A percentile compares a stretch with the other conserved stretches of the same genome.
phyloP scores from a whole-genome alignment of 495 filamentous ascomycete species.

The Aspergillus avenaceus region DNA sequence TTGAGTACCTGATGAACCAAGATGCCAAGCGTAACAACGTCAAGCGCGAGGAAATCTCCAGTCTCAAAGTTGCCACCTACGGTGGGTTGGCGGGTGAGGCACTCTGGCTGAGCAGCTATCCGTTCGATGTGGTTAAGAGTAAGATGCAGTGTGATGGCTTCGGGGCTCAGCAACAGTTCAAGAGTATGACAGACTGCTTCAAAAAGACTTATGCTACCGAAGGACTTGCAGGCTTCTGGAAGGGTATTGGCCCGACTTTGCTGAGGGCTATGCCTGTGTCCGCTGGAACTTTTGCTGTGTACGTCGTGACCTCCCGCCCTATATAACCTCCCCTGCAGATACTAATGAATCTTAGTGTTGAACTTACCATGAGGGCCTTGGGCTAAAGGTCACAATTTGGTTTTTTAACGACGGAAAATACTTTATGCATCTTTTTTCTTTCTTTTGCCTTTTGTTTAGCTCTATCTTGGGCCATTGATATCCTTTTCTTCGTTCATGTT shows the following conservation, averaged over 20 bases:
- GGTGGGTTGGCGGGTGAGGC: slow-evolving; percentile 92
- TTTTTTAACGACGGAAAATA: too few relatives aligned
- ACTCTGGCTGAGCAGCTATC: slow-evolving; percentile 89
- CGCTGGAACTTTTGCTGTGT: slow-evolving; percentile 91
- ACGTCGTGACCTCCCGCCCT: slow-evolving; percentile 20
- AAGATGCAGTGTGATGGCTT: slow-evolving; percentile 99
- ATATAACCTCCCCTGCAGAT: background rate
- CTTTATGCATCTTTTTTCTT: slow-evolving; percentile 4
- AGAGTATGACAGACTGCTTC: slow-evolving; percentile 86
- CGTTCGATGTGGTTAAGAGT: slow-evolving; percentile 96
- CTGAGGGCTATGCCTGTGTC: slow-evolving; percentile 96
- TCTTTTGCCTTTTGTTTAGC: slow-evolving; percentile 15
- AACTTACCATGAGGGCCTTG: slow-evolving; percentile 44
- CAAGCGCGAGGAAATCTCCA: slow-evolving; percentile 69
- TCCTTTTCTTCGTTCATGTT: slow-evolving; percentile 25
- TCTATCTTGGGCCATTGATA: slow-evolving; percentile 24
- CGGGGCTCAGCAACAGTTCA: slow-evolving; percentile 62
- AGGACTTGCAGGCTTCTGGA: slow-evolving; percentile 88
- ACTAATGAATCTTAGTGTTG: slow-evolving; percentile 31
- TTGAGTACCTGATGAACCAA: slow-evolving; percentile 93
- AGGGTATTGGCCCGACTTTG: slow-evolving; percentile 88
- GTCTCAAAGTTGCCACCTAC: slow-evolving; percentile 83
- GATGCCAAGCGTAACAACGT: slow-evolving; percentile 74
- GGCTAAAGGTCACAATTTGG: too few relatives aligned
- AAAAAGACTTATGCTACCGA: slow-evolving; percentile 73